Conservation (phyloP, 2,329 filamentous ascomycete genomes). For the Talaromyces funiculosus region DNA sequence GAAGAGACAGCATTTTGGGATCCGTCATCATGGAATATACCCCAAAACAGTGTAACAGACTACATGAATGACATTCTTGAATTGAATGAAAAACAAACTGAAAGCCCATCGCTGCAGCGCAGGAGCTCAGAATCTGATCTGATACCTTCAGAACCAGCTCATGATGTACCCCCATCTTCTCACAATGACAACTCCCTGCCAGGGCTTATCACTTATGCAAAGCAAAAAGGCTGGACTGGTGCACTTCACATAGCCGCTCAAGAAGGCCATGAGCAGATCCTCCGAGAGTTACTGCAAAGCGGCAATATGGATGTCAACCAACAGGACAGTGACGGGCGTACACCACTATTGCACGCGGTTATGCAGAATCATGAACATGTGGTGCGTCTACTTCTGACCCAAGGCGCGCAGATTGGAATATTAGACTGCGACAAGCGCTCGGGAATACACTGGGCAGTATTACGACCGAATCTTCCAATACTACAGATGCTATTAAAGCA, state of each 20-base stretch:
- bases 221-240: background rate
- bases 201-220: background rate
- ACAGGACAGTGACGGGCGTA: slow-evolving; percentile 3
- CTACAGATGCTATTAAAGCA: background rate
- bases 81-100: background rate
- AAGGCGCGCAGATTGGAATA: background rate
- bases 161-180: too few relatives aligned
- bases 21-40: background rate
- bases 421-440: background rate
- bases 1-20: background rate
- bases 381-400: background rate
- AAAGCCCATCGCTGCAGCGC: background rate
- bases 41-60: background rate
- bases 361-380: background rate
- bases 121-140: background rate
- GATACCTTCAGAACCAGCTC: background rate
- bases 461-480: background rate
- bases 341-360: background rate
- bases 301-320: slow-evolving; percentile 4
- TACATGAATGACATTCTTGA: background rate
- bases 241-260: slow-evolving; percentile 4
- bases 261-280: slow-evolving; percentile 6
- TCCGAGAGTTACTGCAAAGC: background rate
- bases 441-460: background rate
- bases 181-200: background rate